These are phyloP conservation scores for Triticum monococcum DNA, from an alignment of 176 grass and related monocot species.

Conservation along the genomic window DNA sequence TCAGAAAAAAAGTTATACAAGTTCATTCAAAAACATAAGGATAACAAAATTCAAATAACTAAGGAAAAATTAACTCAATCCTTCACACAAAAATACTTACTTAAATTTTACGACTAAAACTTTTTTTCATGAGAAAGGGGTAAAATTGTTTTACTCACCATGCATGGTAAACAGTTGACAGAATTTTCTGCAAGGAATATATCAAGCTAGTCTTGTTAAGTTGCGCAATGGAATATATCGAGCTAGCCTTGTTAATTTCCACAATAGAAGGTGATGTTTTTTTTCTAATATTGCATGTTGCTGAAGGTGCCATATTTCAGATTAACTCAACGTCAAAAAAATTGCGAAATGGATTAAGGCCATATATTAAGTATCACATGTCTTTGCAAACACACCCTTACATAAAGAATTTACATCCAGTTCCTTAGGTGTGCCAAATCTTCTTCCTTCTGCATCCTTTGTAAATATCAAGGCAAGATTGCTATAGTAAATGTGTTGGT, in stretches of 20 bases:
- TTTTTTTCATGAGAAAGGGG: background rate
- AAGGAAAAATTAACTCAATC: background rate
- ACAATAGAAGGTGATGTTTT: background rate
- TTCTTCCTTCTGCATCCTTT: no score
- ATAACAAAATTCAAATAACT: background rate
- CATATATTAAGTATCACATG: no score
- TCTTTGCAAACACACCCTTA: no score
- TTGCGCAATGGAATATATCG: background rate
- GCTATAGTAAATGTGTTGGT: background rate
- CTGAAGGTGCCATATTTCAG: background rate
- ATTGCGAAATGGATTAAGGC: no score
- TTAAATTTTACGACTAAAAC: background rate
- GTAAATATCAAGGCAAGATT: background rate
- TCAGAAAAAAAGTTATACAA: background rate
- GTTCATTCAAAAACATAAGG: background rate
- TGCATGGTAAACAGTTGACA: background rate
- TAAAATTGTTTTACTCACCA: background rate
- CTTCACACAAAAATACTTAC: background rate
- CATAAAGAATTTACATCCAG: no score
- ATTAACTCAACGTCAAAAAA: background rate
- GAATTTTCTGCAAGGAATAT: background rate
- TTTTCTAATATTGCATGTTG: background rate
- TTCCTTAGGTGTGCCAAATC: no score
- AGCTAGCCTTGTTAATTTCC: background rate
- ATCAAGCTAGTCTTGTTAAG: background rate